Evolutionary conservation across 2,329 filamentous ascomycete species (phyloP), one percentile per base, ranked within the genome.

Genomic region (Seiridium unicorne): DNA sequence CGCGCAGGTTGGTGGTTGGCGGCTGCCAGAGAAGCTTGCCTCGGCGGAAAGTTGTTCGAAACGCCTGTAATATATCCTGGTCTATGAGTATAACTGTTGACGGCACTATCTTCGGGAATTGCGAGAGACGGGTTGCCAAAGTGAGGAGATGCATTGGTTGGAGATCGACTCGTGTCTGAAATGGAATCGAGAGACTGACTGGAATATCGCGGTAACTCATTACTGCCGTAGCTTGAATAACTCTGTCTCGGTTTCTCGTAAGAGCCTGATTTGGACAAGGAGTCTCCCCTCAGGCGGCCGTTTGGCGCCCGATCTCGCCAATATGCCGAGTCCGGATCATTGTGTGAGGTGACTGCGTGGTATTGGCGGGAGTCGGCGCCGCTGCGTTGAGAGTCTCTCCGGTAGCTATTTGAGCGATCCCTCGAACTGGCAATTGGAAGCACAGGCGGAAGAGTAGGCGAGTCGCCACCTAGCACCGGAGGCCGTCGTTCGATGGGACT

Each of bases 391-490:
- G 54, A 36, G 3, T 57, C 40, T 18, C 31, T 57, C 13, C 55
- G 55, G 26, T 26, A 11, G 36, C 55, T 51, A n/a, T 38, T 57
- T 61, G 61, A 51, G 66, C 66, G 32, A 11, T 4, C 40, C 36
- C 55, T 40, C 5, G 13, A 4, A 26, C 6, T 11, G 11, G n/a
- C n/a, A 18, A 34, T 13, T 32, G 55, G 55, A 40, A 49, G 54
- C 26, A 46, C n/a, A 13, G 44, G 42, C 11, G 60, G 56, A 34
- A 73, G 70, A 11, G 71, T 73, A 40, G 71, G 71, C 51, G 71
- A 73, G 59, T 73, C 71, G 32, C 57, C 65, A 4, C 57, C 58
- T 48, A 34, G 9, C 18, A 67, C 64, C 9, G 62, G 63, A 51
- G 62, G 63, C 9, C 63, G 68, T 57, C 64, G 66, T 56, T 69